Conservation (phyloP, 202 grass and related monocot genomes). For the Miscanthus sacchariflorus region DNA sequence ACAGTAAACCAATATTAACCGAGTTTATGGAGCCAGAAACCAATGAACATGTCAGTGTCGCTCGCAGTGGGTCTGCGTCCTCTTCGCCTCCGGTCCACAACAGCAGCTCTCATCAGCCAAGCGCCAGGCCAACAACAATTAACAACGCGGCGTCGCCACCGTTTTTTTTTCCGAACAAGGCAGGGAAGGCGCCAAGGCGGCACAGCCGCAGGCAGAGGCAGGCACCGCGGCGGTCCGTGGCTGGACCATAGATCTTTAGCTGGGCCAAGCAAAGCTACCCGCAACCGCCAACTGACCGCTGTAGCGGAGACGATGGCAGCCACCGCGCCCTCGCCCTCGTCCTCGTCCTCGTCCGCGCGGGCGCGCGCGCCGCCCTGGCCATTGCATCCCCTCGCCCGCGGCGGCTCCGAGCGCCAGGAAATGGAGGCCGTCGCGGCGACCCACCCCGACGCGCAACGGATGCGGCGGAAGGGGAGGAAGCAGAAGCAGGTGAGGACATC, state of each 20-base stretch:
- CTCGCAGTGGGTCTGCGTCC: background rate
- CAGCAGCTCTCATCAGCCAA: background rate
- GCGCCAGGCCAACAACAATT: background rate
- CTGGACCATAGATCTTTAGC: too few relatives aligned
- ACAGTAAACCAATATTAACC: too few relatives aligned
- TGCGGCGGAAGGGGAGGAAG: slow-evolving; percentile 66
- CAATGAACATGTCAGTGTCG: background rate
- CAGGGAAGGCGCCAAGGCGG: background rate
- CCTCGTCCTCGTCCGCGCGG: slow-evolving; percentile 41
- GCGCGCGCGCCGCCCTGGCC: slow-evolving; percentile 36
- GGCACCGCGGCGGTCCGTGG: background rate
- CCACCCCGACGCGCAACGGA: slow-evolving; percentile 22
- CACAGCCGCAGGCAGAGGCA: background rate
- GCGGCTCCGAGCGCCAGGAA: background rate
- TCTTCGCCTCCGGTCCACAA: background rate
- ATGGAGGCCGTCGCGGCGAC: background rate
- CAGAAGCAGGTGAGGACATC: slow-evolving; percentile 66
- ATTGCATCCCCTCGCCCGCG: slow-evolving; percentile 47
- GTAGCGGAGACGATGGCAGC: background rate
- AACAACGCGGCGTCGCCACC: background rate
- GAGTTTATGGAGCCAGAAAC: too few relatives aligned
- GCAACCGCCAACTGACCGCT: slow-evolving; percentile 11
- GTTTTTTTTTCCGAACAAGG: background rate
- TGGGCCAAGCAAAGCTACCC: background rate
- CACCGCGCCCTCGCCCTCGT: background rate